Conservation (phyloP, 2,329 filamentous ascomycete genomes). For the Cladosporium sp. region DNA sequence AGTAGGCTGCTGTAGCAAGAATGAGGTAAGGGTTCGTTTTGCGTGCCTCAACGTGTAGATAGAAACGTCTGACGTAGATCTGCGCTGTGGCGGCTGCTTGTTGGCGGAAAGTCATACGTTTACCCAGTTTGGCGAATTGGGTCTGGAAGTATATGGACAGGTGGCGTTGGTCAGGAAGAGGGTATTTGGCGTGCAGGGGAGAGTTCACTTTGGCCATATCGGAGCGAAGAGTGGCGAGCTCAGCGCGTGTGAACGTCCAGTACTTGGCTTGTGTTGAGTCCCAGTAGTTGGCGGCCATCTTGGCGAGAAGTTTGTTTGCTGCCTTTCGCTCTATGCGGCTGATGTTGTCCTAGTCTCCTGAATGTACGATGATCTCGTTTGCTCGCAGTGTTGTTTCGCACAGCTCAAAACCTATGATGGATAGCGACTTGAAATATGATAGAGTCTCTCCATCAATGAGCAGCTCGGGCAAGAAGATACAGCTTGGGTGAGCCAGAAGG, state of each 20-base stretch:
- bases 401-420: neutral
- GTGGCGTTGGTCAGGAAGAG: slow-evolving; percentile 77
- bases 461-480: neutral
- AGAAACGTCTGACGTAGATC: slow-evolving; percentile 92
- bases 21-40: slow-evolving; percentile 92
- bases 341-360: neutral
- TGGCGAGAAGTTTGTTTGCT: neutral
- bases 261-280: slow-evolving; percentile 85
- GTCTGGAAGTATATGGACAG: slow-evolving; percentile 91
- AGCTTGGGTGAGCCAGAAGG: neutral
- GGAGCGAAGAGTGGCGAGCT: slow-evolving; percentile 72
- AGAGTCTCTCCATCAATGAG: neutral
- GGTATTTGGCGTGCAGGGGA: slow-evolving; percentile 72
- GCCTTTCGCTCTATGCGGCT: neutral
- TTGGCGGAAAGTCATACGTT: slow-evolving; percentile 80
- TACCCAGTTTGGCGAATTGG: slow-evolving; percentile 78
- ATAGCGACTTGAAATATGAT: too few species aligned
- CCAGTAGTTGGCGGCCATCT: slow-evolving; percentile 96
- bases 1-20: slow-evolving; percentile 87
- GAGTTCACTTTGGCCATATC: slow-evolving; percentile 72
- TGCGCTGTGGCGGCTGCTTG: slow-evolving; percentile 93
- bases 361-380: neutral
- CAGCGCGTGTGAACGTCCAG: slow-evolving; percentile 87
- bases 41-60: slow-evolving; percentile 84
- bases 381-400: neutral